Evolutionary conservation across 805 yeast species (phyloP), one percentile per base, ranked within the genome.

Genomic region (Hanseniaspora vineae): DNA sequence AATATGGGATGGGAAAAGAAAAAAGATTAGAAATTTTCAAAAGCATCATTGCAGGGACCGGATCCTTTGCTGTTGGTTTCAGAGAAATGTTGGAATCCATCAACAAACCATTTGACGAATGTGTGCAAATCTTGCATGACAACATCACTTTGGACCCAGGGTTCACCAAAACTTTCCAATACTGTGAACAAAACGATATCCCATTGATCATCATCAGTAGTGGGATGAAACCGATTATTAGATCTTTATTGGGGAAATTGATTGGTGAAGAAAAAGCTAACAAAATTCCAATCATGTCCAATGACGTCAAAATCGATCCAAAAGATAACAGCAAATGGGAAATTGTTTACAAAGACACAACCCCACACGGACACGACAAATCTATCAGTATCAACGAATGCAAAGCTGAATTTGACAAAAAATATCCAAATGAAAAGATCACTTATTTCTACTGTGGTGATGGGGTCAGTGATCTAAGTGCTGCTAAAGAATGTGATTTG

Each of bases 301-400:
- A 92, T 62, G 84, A 76, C 44, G 90, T 84, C 46, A 67, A 72
- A 32, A 59, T 76, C 39, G 69, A 73, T 47, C 74, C 64, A 3
- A 46, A 45, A 13, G 19, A 44, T 5, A 44, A 45, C n/a, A 46
- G 47, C 20, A 75, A 80, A 44, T 92, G 97, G 98, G 77, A 80
- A 46, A 90, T 92, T 52, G 76, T 81, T 31, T 92, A 81, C 70
- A 78, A 81, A 55, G 95, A 92, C 66, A 87, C 83, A 48, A 76
- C 95, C 11, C 72, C 79, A 13, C 89, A 87, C 64, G 99, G 99
- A 45, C 99, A 92, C 65, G 97, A 92, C 67, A 92, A 92, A 69
- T 80, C 96, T 31, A 73, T 76, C 49, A 82, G 92, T 31, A 90
- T 92, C 56, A 73, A 76, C 47, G 61, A 61, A 19, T 65, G 64